Percentiles rank a stretch among this genome's conserved stretches.
Evolutionary conservation across 1,139 yeast genomes (phyloP).

Genomic region (Torulaspora globosa): DNA sequence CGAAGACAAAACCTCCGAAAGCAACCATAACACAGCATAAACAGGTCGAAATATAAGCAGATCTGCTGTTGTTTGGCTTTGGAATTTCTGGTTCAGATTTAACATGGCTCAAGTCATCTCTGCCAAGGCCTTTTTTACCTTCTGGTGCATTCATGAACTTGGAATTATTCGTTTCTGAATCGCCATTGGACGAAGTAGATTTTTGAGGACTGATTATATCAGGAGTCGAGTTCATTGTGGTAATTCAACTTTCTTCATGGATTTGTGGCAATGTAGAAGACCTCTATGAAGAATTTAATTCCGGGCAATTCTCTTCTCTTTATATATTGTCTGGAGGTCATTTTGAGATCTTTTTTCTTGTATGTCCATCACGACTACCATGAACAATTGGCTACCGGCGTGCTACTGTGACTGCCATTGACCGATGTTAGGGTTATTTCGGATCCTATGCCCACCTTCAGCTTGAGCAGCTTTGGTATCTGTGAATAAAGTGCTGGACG

Average conservation of each 20-base stretch:
- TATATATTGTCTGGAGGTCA: not conserved
- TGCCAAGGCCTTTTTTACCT: conserved; percentile 13
- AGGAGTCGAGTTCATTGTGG: conserved; percentile 23
- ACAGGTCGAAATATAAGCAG: conserved; percentile 40
- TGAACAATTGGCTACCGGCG: not conserved
- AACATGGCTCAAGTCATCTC: conserved; percentile 11
- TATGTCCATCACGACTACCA: not conserved
- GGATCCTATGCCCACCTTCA: conserved; percentile 5
- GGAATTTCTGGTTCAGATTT: conserved; percentile 14
- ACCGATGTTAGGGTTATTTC: not conserved
- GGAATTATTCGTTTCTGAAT: conserved; percentile 17
- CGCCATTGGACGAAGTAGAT: conserved; percentile 20
- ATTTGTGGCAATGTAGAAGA: not conserved
- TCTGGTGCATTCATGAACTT: conserved; percentile 22
- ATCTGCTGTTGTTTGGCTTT: conserved; percentile 17
- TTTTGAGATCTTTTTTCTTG: conserved; percentile 1
- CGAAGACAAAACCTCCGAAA: conserved; percentile 65
- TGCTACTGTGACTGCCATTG: not conserved
- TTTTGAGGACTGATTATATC: conserved; percentile 24
- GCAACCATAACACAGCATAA: conserved; percentile 49
- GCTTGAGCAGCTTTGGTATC: not conserved
- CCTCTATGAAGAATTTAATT: not conserved
- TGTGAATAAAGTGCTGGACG: not conserved
- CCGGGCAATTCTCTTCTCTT: conserved; percentile 1
- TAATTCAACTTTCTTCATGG: not conserved